Evolutionary conservation across 2,329 filamentous ascomycete species (phyloP), one percentile per base, ranked within the genome.

Genomic region (Ciborinia camelliae): DNA sequence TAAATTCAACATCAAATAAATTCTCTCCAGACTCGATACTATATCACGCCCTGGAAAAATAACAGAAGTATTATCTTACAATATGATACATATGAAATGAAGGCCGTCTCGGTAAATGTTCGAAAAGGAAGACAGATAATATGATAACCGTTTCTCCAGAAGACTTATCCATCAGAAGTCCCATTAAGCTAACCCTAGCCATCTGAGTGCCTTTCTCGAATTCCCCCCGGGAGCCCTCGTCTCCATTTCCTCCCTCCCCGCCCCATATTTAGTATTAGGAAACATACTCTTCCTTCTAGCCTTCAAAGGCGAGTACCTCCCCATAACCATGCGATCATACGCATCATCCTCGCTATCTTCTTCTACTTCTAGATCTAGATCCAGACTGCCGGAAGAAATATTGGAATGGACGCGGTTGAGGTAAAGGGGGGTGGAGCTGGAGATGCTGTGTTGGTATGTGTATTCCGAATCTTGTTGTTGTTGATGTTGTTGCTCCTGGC

Each of bases 151-250:
- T n/a, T 47, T 47, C 8, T n/a, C 12, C n/a, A 23, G n/a, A 23
- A 47, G n/a, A 14, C n/a, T 23, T 10, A 14, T 20, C 8, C 43
- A 10, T 47, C 12, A 23, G n/a, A 26, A 47, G 35, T 7, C 12
- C 8, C 14, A 26, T 69, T 65, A 75, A 63, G 71, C 70, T 39
- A 75, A 68, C 4, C 77, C 77, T 50, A 79, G 70, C 75, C 75
- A 77, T 67, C 72, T 76, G 65, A 78, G 64, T 20, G 77, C 77
- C 70, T 79, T 78, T 60, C 71, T 72, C 50, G 68, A 73, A 68
- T 71, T 71, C 64, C 68, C 68, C 53, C 69, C 70, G 3, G 23
- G 23, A 10, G 37, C 37, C 52, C 63, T 51, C n/a, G 28, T 62
- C 28, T 59, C 58, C 57, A 60, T 41, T 45, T 51, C 57, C 65